Evolutionary conservation across 805 yeast genomes (phyloP), one percentile per base, ranked within the genome.

Genomic region (Metschnikowia borealis): DNA sequence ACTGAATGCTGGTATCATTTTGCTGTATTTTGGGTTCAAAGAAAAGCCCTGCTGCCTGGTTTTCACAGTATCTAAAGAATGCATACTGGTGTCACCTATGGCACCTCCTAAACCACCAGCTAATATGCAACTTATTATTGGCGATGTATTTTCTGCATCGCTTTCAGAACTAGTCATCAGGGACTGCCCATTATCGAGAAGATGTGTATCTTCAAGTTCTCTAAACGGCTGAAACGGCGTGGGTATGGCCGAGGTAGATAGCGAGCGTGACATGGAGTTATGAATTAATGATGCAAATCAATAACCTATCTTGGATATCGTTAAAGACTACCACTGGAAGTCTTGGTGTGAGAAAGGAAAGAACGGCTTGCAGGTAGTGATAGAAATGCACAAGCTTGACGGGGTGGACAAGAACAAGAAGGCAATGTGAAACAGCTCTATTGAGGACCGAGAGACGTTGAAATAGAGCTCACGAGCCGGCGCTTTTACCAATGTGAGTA

Each of bases 21-120:
- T 83, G 52, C 71, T 78, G 67, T 92, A 92, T 65, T 88, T 86
- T 6, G 72, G 55, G 18, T 77, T 77, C 55, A 76, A 73, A 20
- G 87, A 84, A 3, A 96, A 87, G n/a, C 96, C 98, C 64, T 94
- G 99, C 66, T 94, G 99, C 54, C 99, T 77, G 2, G 99, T 94
- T 65, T 94, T 94, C 32, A 94, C 96, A 0, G 99, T 94, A 64
- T 94, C 99, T 34, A 94, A 70, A 0, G 98, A 91, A 68, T 94
- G 97, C 97, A 94, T 94, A 31, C 82, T 71, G 1, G 94, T 79
- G 62, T 92, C 99, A 13, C 97, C 98, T 36, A 91, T 80, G 48
- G 88, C 84, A 1, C 98, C 99, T 6, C 99, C 99, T 44, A 92
- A 69, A 0, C 96, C 97, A 38, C 99, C 99, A 0, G 97, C 96